Conservation (phyloP, 495 filamentous ascomycete species). For the Neurospora africana region DNA sequence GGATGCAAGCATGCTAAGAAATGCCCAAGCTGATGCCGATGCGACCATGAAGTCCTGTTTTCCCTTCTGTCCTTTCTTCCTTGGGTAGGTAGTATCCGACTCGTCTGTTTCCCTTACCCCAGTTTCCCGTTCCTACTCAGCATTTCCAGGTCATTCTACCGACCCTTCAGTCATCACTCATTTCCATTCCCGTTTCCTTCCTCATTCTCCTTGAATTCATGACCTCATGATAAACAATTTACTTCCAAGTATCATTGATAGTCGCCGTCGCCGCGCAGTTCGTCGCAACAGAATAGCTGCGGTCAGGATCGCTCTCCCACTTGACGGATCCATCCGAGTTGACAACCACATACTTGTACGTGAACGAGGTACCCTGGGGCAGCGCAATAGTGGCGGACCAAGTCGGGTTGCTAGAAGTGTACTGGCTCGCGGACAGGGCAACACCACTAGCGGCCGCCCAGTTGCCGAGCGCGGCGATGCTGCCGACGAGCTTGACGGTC, state of each 20-base stretch:
- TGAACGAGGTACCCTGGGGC: conserved; percentile 39
- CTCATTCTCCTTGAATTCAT: background rate
- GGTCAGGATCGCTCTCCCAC: conserved; percentile 61
- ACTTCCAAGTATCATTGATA: conserved; percentile 30
- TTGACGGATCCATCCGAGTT: conserved; percentile 39
- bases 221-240: background rate
- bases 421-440: conserved; percentile 41
- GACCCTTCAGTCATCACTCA: background rate
- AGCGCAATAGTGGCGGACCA: conserved; percentile 47
- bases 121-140: no score
- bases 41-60: background rate
- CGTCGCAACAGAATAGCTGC: conserved; percentile 42
- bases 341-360: conserved; percentile 62
- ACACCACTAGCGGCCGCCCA: conserved; percentile 45
- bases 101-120: background rate
- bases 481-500: conserved; percentile 50
- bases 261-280: conserved; percentile 32
- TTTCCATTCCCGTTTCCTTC: background rate
- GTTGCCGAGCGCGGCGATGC: conserved; percentile 40
- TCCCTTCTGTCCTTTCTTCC: background rate
- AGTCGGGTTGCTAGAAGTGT: conserved; percentile 43
- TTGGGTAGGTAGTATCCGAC: background rate
- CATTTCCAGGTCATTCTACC: background rate
- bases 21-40: background rate
- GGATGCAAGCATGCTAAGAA: background rate